Evolutionary conservation across 208 protist species (phyloP), one percentile per base, ranked within the genome.

Genomic region (Balamuthia mandrillaris): DNA sequence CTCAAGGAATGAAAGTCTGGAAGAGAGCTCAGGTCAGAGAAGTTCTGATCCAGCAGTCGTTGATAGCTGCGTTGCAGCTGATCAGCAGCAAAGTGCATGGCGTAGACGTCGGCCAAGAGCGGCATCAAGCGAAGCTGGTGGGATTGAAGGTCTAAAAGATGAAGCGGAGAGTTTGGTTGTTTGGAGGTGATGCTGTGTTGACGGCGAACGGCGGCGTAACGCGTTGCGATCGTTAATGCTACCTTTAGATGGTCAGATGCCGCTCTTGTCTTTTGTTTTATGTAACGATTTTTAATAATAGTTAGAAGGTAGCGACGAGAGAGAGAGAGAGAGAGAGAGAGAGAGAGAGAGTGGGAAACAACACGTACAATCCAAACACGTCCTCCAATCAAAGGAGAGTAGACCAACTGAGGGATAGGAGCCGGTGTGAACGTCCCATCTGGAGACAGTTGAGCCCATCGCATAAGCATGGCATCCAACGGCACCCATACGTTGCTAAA

Each of bases 401-500:
- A 88, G 37, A 56, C 58, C 44, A 88, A 78, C 58, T 88, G 44
- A 1, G 63, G 58, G 29, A 58, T 65, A 9, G 58, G 47, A 4
- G 66, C 45, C 27, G 35, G 35, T 18, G 44, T 61, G 74, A 66
- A 86, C 45, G 18, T 45, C 35, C 86, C 88, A 18, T 91, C 82
- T 35, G 29, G 24, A 16, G 58, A 58, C 0, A 91, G 84, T 35
- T 90, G 47, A 56, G 66, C 33, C 21, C 68, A 89, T 12, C 75
- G 63, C 35, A 68, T 84, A 12, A 92, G 65, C 21, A 92, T 74
- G 44, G 86, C 56, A 1, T 68, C 63, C 7, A 84, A 66, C 18
- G 89, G 89, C 14, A 92, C 89, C 37, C 77, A 61, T 18, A 92
- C 88, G 10, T 88, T 10, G 37, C 81, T 60, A 41, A 92, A 91